These are phyloP conservation scores for Flaveria robusta DNA, from an alignment of 129 eudicot genomes.

Conservation along the genomic window DNA sequence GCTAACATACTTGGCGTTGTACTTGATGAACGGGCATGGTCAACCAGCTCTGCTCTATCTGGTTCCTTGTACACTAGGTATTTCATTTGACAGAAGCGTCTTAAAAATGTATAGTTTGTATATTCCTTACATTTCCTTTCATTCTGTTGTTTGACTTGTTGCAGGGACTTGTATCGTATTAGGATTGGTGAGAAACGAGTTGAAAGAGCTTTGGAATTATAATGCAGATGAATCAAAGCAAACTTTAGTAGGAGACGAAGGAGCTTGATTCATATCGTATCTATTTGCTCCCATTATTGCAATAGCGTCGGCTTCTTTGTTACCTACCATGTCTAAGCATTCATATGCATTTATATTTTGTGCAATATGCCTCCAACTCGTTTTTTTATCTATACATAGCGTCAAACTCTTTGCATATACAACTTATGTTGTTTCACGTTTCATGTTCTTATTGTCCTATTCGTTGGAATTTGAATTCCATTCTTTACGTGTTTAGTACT, in stretches of 20 bases:
- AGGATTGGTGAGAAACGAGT: constrained; percentile 72
- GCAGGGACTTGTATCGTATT: constrained; percentile 67
- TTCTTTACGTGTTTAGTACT: not conserved
- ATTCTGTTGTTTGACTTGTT: not conserved
- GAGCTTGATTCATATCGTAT: constrained; percentile 24
- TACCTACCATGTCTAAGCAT: not conserved
- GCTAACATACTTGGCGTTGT: constrained; percentile 68
- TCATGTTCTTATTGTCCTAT: not conserved
- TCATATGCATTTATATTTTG: not conserved
- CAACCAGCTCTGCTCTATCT: constrained; percentile 97
- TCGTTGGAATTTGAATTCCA: not conserved
- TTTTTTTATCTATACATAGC: constrained; percentile 13
- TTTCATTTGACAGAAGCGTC: not conserved
- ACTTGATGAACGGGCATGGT: constrained; percentile 90
- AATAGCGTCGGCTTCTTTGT: not conserved
- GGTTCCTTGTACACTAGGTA: constrained; percentile 94
- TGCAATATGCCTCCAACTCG: not conserved
- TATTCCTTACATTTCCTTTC: not conserved
- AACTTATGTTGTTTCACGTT: not conserved
- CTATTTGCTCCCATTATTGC: not conserved
- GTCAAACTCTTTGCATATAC: not conserved
- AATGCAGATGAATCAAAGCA: constrained; percentile 29
- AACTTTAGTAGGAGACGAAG: constrained; percentile 34
- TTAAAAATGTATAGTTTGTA: not conserved
- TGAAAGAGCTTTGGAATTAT: constrained; percentile 72